A percentile compares a stretch with the other conserved stretches of the same genome.
Evolutionary conservation across 2,329 filamentous ascomycete species (phyloP).

Genomic region (Alternaria sp.): DNA sequence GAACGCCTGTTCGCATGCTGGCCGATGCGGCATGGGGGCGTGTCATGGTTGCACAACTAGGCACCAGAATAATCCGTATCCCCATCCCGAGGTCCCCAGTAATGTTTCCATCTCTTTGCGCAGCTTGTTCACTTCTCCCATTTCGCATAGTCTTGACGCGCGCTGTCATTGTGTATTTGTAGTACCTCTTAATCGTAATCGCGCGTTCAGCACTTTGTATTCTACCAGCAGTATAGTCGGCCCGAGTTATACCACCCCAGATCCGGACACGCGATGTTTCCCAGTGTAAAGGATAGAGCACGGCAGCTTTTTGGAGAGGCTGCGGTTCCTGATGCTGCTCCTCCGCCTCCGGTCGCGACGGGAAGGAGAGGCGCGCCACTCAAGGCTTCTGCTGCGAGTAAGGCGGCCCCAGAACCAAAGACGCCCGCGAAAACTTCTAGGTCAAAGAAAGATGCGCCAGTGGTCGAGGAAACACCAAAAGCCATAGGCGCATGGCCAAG

Average conservation of each 20-base stretch:
- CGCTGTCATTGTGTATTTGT: neutral
- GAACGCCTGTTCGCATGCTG: constrained; percentile 21
- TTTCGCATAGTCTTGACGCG: constrained; percentile 1
- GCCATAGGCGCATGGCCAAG: constrained; percentile 14
- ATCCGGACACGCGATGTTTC: constrained; percentile 20
- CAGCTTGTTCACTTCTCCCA: constrained; percentile 4
- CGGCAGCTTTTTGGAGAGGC: constrained; percentile 14
- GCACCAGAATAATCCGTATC: constrained; percentile 10
- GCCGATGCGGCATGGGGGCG: constrained; percentile 21
- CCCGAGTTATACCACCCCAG: constrained; percentile 2
- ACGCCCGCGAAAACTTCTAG: constrained; percentile 1
- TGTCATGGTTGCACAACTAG: constrained; percentile 10
- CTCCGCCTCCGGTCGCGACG: constrained; percentile 12
- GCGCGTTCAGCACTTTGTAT: neutral
- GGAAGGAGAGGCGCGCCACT: constrained; percentile 14
- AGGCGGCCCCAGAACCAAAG: constrained; percentile 11
- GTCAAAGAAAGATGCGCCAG: constrained; percentile 3
- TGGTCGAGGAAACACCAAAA: constrained; percentile 9
- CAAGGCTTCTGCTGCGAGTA: constrained; percentile 11
- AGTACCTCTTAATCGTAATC: neutral
- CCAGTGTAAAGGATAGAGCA: constrained; percentile 29
- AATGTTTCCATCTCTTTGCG: constrained; percentile 6
- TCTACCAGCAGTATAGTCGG: neutral
- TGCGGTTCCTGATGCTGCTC: constrained; percentile 2
- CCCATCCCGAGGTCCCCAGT: constrained; percentile 11